phyloP scores from a whole-genome alignment of 495 filamentous ascomycete species.

The Bathelium albidoporum region DNA sequence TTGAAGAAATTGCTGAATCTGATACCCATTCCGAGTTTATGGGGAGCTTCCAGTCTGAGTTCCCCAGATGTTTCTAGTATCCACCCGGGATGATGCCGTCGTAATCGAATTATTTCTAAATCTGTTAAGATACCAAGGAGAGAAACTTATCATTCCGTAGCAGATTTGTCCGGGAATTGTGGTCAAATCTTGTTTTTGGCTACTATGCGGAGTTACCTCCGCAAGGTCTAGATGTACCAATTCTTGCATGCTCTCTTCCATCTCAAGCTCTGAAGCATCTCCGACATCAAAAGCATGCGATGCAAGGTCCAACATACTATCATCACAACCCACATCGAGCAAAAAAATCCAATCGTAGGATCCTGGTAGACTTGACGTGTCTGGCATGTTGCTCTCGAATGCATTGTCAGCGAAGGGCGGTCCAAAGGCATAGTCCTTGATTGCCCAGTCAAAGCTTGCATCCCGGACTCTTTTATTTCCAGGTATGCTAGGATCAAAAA shows the following conservation, averaged over 20 bases:
- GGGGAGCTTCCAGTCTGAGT: no score
- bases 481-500: neutral
- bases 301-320: neutral
- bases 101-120: neutral
- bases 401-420: neutral
- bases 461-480: neutral
- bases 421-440: neutral
- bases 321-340: neutral
- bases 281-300: neutral
- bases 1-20: no score
- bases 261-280: neutral
- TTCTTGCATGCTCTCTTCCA: neutral
- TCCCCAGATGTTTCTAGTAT: no score
- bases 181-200: neutral
- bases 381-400: neutral
- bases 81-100: no score
- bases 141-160: slow-evolving; percentile 11
- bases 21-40: no score
- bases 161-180: slow-evolving; percentile 8
- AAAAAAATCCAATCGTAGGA: neutral
- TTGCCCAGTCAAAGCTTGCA: neutral
- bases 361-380: neutral
- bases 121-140: neutral
- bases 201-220: neutral
- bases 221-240: neutral